Evolutionary conservation across 306 rosid species (phyloP), one percentile per base, ranked within the genome.

Genomic region (Myrica gale): DNA sequence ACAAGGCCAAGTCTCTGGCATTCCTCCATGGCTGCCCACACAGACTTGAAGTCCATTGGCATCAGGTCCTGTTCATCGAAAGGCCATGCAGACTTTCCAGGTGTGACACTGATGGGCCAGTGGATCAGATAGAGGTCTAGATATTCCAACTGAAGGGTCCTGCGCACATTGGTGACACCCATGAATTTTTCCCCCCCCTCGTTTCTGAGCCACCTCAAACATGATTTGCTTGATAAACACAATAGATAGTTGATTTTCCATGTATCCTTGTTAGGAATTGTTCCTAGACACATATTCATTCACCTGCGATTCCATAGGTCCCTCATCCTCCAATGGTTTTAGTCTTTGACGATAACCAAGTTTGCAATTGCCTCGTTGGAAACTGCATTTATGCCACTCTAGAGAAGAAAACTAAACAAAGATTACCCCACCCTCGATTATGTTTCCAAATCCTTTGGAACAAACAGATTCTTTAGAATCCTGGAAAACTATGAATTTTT

Each of bases 1-100:
- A 62, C 37, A 41, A 71, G 47, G 46, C 74, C 26, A 71, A 71
- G 74, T 15, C 57, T 71, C 57, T 71, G 48, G 74, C 61, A 50
- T 6, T 52, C 74, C 41, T 71, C 62, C 74, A 69, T 47, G 74
- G 74, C 74, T 69, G 74, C 41, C 74, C 74, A 69, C 12, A 69
- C 74, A 69, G 60, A 52, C 61, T 37, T 9, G 46, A 71, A 48
- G 20, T 51, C 74, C 56, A 71, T 48, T 3, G 74, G 74, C 61
- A 50, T 52, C 21, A 71, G 48, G 26, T 71, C 74, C 32, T 52
- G 7, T 52, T 71, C 58, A 13, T 11, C 61, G 26, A 51, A 7
- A 39, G 62, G 46, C 21, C 1, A 32, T 71, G 0, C 23, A 21
- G 15, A 3, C 37, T 69, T 69, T 43, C 61, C 48, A 52, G 74